Evolutionary conservation across 805 yeast species (phyloP), one percentile per base, ranked within the genome.

Genomic region (Suhomyces emberorum): DNA sequence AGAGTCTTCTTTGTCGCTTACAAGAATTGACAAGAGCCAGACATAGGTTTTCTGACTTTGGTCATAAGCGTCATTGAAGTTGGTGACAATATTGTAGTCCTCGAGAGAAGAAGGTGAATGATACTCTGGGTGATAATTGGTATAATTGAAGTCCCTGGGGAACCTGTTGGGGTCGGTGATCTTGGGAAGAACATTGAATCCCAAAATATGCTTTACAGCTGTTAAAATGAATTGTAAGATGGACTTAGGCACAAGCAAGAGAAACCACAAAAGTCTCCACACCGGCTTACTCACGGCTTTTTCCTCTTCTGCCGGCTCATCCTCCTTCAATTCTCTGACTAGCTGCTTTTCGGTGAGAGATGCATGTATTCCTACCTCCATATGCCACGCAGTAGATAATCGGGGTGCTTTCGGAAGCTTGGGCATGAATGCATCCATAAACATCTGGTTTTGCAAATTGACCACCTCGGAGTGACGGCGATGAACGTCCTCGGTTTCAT

Each of bases 171-270:
- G 23, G 17, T 38, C 43, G 23, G 19, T 28, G 29, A 30, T 28
- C 30, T 35, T 43, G 30, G 37, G 24, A 9, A 22, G 3, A 11
- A 19, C 22, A 16, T 28, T 35, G 7, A 37, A 22, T 3, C 63
- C 60, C 28, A 59, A 48, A 7, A 63, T 28, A 31, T 46, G 52
- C 28, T 48, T 51, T 30, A 60, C 41, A 3, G 59, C 47, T 1
- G 76, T 67, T 8, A 65, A 50, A 1, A 76, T 48, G 7, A 76
- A 35, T 7, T 64, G 60, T 32, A 76, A 59, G 7, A 77, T 32
- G 1, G 78, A 46, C 38, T 66, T 71, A 9, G 88, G 89, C 8
- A 83, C 55, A 5, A 81, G 42, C 52, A 81, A 55, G 2, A 83
- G 46, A 34, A 80, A 62, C 47, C 81, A 51, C 5, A 79, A 36